Evolutionary conservation across 768 basidiomycete species (phyloP), one percentile per base, ranked within the genome.

Genomic region (Cantharellus anzutake): DNA sequence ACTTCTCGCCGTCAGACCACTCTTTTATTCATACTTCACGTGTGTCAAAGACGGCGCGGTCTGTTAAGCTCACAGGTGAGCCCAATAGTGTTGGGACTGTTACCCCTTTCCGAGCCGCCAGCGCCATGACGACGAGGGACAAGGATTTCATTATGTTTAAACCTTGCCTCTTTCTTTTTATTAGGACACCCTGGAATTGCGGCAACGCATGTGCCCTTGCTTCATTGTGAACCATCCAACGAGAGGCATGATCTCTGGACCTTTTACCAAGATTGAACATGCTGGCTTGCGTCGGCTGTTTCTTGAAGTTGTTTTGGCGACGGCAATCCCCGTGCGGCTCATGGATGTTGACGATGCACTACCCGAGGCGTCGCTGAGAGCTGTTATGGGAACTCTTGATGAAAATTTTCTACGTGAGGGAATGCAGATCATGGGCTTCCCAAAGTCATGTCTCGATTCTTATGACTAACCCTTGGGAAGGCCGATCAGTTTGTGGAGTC

Each of bases 171-270:
- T 83, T 82, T 68, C 73, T 11, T 29, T 11, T 55, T 37, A n/a
- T 68, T 80, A 63, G 53, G 70, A 42, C 66, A 16, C 39, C 11
- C 40, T n/a, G 39, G 60, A 73, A 51, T 69, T 90, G 55, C 73
- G 75, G 61, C 74, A 79, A 16, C 80, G 83, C 34, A 73, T 94
- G 4, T 71, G 76, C 5, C 90, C 91, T 20, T 96, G 81, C 71
- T 97, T 96, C 71, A 75, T 74, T 66, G 75, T 93, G 51, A 72
- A 70, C 5, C 91, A 96, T 68, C 75, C 86, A n/a, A 72, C 72
- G 38, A 84, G 82, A 55, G 92, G 91, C 4, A 72, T 74, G 59
- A 66, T 92, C 40, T 71, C 73, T 14, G 94, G 93, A 0, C 93
- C 93, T 34, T 97, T 82, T 71, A 69, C 72, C 58, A 84, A 79